phyloP scores from a whole-genome alignment of 228 moss, liverwort and hornwort species.

The Sphagnum magellanicum region DNA sequence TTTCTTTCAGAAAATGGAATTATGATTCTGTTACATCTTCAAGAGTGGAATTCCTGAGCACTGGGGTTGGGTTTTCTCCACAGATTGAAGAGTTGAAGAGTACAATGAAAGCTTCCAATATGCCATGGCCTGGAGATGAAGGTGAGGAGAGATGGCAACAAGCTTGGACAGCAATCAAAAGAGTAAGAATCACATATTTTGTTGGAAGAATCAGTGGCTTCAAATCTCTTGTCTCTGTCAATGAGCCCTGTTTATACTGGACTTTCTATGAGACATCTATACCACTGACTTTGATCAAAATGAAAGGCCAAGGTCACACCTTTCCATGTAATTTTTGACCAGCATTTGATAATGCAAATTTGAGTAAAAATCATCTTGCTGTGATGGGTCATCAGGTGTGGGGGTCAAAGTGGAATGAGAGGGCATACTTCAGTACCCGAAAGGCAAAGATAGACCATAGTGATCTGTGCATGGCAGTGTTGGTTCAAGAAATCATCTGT shows the following conservation, averaged over 20 bases:
- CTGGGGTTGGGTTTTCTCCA: background rate
- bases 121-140: constrained; percentile 97
- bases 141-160: constrained; percentile 78
- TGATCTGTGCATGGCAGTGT: constrained; percentile 90
- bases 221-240: too few species aligned
- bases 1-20: too few species aligned
- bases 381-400: constrained; percentile 47
- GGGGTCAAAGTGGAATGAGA: constrained; percentile 97
- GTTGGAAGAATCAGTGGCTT: too few species aligned
- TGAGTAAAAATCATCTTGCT: too few species aligned
- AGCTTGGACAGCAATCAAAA: constrained; percentile 91
- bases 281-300: too few species aligned
- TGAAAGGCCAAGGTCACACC: too few species aligned
- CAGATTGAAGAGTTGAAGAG: constrained; percentile 67
- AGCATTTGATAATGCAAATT: too few species aligned
- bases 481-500: constrained; percentile 87
- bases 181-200: constrained; percentile 17
- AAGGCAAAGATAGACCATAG: constrained; percentile 89
- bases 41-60: background rate
- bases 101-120: constrained; percentile 52
- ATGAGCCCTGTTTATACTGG: too few species aligned
- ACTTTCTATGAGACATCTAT: too few species aligned
- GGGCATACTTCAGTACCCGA: constrained; percentile 93
- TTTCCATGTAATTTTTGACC: too few species aligned
- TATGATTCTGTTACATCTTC: too few species aligned